Evolutionary conservation across 2,329 filamentous ascomycete genomes (phyloP).

Genomic region (Colletotrichum chlorophyti): DNA sequence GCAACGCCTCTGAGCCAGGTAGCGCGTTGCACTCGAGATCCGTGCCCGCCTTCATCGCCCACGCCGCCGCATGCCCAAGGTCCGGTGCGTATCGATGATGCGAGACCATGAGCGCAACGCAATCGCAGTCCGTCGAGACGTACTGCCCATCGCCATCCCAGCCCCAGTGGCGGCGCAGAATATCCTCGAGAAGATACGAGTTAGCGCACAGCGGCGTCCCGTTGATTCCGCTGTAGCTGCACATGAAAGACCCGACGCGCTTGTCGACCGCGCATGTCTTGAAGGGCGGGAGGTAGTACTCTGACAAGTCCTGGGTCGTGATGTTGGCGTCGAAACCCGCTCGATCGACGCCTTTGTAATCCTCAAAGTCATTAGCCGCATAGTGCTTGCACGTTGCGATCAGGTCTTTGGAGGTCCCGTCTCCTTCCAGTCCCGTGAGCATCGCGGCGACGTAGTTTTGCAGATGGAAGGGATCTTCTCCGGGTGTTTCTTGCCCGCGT

Average conservation of each 20-base stretch:
- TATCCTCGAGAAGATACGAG: constrained; percentile 65
- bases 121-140: constrained; percentile 70
- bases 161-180: constrained; percentile 70
- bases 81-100: constrained; percentile 17
- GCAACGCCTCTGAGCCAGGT: constrained; percentile 12
- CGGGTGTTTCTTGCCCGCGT: constrained; percentile 65
- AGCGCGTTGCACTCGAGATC: constrained; percentile 40
- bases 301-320: constrained; percentile 66
- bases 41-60: constrained; percentile 42
- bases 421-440: constrained; percentile 58
- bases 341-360: constrained; percentile 48
- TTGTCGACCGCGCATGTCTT: constrained; percentile 66
- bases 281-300: constrained; percentile 74
- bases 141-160: constrained; percentile 68
- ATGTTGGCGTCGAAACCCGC: constrained; percentile 64
- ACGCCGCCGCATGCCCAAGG: constrained; percentile 41
- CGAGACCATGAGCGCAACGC: constrained; percentile 21
- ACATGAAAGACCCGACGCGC: constrained; percentile 66
- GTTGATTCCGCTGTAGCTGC: constrained; percentile 69
- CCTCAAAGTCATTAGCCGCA: constrained; percentile 63
- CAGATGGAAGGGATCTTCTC: constrained; percentile 60
- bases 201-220: constrained; percentile 70
- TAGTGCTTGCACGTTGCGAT: constrained; percentile 67
- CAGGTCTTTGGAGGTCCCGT: constrained; percentile 42
- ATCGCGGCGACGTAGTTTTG: constrained; percentile 58